phyloP scores from a whole-genome alignment of 108 stramenopile species.

The Bacterosira constricta region DNA sequence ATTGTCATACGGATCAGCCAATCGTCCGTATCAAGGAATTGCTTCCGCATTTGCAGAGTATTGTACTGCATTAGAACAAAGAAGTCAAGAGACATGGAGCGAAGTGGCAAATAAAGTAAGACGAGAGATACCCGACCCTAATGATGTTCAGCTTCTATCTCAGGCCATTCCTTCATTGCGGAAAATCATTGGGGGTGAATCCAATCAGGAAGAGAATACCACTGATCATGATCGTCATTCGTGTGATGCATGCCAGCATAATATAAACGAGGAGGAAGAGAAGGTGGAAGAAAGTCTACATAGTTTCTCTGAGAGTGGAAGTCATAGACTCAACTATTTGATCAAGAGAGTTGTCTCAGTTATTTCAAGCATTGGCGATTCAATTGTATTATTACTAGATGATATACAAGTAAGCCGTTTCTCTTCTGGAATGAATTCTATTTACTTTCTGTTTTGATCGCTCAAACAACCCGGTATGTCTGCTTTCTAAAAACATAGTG shows the following conservation, averaged over 20 bases:
- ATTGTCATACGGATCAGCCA: neutral
- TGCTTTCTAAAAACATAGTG: too few species aligned
- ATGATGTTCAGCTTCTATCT: slow-evolving; percentile 1
- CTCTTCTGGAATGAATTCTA: neutral
- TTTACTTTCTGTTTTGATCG: neutral
- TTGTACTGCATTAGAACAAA: slow-evolving; percentile 3
- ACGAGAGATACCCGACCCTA: neutral
- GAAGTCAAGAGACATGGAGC: neutral
- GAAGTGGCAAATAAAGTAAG: neutral
- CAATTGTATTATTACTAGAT: slow-evolving; percentile 6
- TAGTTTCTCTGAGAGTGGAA: neutral
- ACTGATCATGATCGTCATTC: neutral
- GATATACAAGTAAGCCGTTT: slow-evolving; percentile 9
- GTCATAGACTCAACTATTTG: neutral
- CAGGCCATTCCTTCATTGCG: slow-evolving; percentile 4
- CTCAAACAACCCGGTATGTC: too few species aligned
- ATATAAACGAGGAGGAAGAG: neutral
- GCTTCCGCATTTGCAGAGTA: neutral
- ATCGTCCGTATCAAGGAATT: slow-evolving; percentile 11
- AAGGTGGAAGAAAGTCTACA: neutral
- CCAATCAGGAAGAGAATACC: neutral
- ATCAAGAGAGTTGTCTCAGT: slow-evolving; percentile 1
- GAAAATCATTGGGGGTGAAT: neutral
- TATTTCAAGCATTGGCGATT: neutral
- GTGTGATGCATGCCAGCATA: neutral